Conservation (phyloP, 192 early-diverging fungal species). For the Backusella mclennaniae region DNA sequence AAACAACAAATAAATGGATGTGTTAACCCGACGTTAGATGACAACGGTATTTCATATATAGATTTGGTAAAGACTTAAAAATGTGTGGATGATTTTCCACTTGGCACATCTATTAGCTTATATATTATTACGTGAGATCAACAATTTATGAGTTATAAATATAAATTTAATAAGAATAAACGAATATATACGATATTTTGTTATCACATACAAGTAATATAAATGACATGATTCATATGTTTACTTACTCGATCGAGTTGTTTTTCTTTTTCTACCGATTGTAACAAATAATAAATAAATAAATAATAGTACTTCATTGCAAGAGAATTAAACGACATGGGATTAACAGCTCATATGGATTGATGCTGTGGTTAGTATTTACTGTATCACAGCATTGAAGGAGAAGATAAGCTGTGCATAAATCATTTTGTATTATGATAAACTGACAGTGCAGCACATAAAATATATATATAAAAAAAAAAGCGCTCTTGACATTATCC, state of each 20-base stretch:
- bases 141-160: no score
- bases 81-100: neutral
- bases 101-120: no score
- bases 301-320: no score
- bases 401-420: constrained; percentile 1
- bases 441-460: constrained; percentile 7
- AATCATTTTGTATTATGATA: neutral
- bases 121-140: no score
- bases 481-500: neutral
- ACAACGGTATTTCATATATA: neutral
- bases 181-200: no score
- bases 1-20: neutral
- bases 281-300: no score
- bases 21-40: neutral
- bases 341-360: neutral
- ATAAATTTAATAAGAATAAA: no score
- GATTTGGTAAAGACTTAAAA: neutral
- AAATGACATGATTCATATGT: neutral
- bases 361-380: neutral
- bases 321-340: no score
- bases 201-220: neutral
- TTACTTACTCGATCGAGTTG: neutral
- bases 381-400: neutral
- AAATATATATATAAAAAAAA: neutral
- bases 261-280: neutral